Conservation (phyloP, 345 rosid species). For the Salix koriyanagi region DNA sequence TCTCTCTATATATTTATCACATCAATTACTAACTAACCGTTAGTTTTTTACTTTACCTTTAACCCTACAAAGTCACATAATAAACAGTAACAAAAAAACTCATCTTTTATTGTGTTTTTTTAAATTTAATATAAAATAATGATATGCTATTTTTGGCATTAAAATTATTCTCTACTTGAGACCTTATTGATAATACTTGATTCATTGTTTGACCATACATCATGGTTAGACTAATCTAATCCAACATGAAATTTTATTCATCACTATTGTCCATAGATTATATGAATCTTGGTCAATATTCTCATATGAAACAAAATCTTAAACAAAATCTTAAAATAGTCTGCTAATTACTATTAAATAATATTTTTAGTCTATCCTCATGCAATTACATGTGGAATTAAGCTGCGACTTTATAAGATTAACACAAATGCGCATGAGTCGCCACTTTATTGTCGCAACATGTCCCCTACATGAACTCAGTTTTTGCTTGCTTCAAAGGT, state of each 20-base stretch:
- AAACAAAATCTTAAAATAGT: neutral
- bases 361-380: neutral
- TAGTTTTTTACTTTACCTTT: too few relatives aligned
- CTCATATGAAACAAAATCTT: neutral
- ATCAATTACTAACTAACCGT: too few relatives aligned
- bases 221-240: neutral
- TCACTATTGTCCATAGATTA: neutral
- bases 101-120: too few relatives aligned
- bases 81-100: too few relatives aligned
- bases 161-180: neutral
- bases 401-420: neutral
- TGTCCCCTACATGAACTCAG: neutral
- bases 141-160: neutral
- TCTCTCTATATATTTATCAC: too few relatives aligned
- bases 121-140: neutral
- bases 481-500: neutral
- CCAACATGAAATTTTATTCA: neutral
- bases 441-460: neutral
- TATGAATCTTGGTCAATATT: neutral
- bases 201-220: neutral
- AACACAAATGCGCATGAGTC: neutral
- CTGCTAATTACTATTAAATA: neutral
- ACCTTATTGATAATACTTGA: neutral
- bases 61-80: too few relatives aligned
- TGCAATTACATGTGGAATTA: neutral